These are phyloP conservation scores for Microcyclospora pomicola DNA, from an alignment of 2,329 filamentous ascomycete genomes.

Conservation along the genomic window DNA sequence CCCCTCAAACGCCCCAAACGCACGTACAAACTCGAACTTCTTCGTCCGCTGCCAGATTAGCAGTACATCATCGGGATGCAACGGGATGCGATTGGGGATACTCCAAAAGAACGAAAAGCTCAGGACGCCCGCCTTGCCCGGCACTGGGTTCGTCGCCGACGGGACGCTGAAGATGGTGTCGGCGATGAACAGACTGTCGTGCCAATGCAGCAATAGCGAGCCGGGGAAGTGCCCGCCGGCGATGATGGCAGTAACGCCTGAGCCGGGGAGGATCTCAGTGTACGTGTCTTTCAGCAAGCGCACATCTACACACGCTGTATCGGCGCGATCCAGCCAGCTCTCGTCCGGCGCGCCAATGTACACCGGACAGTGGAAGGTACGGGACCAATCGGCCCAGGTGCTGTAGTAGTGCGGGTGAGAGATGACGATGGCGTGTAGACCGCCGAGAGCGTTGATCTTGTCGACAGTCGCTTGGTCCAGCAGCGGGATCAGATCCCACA, in stretches of 20 bases:
- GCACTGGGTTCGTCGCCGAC: slow-evolving; percentile 5
- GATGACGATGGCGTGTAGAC: slow-evolving; percentile 42
- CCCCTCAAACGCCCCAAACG: slow-evolving; percentile 51
- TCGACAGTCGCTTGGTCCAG: slow-evolving; percentile 50
- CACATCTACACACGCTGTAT: slow-evolving; percentile 23
- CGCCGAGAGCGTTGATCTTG: slow-evolving; percentile 30
- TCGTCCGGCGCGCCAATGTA: slow-evolving; percentile 52
- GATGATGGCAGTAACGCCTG: slow-evolving; percentile 44
- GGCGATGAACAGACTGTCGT: slow-evolving; percentile 49
- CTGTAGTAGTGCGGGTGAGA: slow-evolving; percentile 65
- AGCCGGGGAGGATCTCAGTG: slow-evolving; percentile 28
- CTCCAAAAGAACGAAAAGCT: slow-evolving; percentile 63
- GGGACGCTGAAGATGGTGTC: slow-evolving; percentile 63
- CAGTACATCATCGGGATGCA: slow-evolving; percentile 47
- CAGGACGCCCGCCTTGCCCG: slow-evolving; percentile 23
- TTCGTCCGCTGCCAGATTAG: slow-evolving; percentile 54
- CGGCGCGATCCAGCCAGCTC: slow-evolving; percentile 44
- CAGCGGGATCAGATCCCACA: slow-evolving; percentile 64
- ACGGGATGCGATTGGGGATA: slow-evolving; percentile 57
- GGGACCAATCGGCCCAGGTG: slow-evolving; percentile 59
- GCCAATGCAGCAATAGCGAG: slow-evolving; percentile 51
- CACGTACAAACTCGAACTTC: slow-evolving; percentile 45
- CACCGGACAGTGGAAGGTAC: slow-evolving; percentile 52
- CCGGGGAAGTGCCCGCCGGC: slow-evolving; percentile 68
- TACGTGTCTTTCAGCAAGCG: slow-evolving; percentile 29